Percentiles rank a stretch among this genome's conserved stretches.
Conservation (phyloP, 192 early-diverging fungal genomes). For the Spizellomyces punctatus region DNA sequence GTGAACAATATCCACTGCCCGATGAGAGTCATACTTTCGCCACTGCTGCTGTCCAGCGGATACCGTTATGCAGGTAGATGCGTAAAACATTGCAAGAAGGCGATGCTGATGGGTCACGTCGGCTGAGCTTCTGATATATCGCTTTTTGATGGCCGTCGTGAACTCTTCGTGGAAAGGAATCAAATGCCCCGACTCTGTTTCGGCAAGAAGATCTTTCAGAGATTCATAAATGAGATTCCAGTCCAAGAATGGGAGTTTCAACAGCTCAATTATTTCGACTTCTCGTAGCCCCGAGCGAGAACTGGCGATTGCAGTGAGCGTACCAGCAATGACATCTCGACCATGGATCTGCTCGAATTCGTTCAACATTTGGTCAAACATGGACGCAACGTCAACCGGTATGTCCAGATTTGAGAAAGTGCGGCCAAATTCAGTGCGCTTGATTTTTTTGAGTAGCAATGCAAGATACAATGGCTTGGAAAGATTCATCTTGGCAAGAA, state of each 20-base stretch:
- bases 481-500: not conserved
- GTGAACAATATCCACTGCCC: conserved; percentile 13
- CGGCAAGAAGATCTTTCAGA: not conserved
- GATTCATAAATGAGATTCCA: conserved; percentile 19
- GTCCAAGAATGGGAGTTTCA: conserved; percentile 3
- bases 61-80: not conserved
- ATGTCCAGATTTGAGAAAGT: not conserved
- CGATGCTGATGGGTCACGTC: not conserved
- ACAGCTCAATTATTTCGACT: conserved; percentile 6
- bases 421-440: not conserved
- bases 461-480: not conserved
- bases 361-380: conserved; percentile 12
- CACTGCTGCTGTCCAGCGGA: not conserved
- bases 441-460: not conserved
- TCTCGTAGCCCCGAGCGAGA: conserved; percentile 12
- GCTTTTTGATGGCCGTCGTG: not conserved
- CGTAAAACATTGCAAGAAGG: conserved; percentile 1
- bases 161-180: conserved; percentile 21
- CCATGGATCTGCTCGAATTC: conserved; percentile 5
- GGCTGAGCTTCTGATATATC: conserved; percentile 2
- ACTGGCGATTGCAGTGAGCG: not conserved
- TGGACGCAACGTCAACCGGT: not conserved
- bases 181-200: conserved; percentile 7
- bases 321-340: not conserved
- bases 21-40: not conserved